Percentiles rank a stretch among this genome's conserved stretches.
Conservation (phyloP, 2,329 filamentous ascomycete species). For the Aspergillus ibericus region DNA sequence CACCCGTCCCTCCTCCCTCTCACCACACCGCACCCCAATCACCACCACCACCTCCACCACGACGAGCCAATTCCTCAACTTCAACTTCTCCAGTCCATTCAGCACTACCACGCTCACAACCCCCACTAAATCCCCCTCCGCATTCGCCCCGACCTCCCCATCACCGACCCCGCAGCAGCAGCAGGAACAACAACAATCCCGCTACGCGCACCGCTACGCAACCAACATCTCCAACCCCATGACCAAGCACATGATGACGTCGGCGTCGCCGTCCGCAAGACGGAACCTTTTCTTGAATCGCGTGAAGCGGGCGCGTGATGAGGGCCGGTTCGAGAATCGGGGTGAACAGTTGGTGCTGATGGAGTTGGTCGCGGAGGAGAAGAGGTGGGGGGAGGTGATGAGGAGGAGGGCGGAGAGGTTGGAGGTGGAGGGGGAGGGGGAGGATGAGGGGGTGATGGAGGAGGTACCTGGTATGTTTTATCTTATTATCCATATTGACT, state of each 20-base stretch:
- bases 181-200: constrained; percentile 10
- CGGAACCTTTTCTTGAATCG: constrained; percentile 45
- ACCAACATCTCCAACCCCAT: constrained; percentile 36
- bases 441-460: constrained; percentile 23
- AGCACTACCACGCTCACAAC: too few relatives aligned
- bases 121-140: neutral
- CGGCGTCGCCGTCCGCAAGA: constrained; percentile 30
- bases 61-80: neutral
- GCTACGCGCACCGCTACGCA: constrained; percentile 40
- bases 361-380: constrained; percentile 43
- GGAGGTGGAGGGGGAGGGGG: constrained; percentile 22
- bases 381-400: constrained; percentile 43
- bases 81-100: neutral
- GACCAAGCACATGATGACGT: constrained; percentile 18
- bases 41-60: neutral
- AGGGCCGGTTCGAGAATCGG: constrained; percentile 39
- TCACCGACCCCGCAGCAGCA: neutral
- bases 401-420: constrained; percentile 29
- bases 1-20: constrained; percentile 26
- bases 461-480: constrained; percentile 27
- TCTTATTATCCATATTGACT: too few relatives aligned
- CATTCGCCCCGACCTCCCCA: neutral
- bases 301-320: constrained; percentile 42
- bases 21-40: constrained; percentile 12
- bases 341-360: constrained; percentile 46